A percentile compares a stretch with the other conserved stretches of the same genome.
These are phyloP conservation scores for Aspergillus avenaceus DNA, from an alignment of 495 filamentous ascomycete genomes.

Conservation along the genomic window DNA sequence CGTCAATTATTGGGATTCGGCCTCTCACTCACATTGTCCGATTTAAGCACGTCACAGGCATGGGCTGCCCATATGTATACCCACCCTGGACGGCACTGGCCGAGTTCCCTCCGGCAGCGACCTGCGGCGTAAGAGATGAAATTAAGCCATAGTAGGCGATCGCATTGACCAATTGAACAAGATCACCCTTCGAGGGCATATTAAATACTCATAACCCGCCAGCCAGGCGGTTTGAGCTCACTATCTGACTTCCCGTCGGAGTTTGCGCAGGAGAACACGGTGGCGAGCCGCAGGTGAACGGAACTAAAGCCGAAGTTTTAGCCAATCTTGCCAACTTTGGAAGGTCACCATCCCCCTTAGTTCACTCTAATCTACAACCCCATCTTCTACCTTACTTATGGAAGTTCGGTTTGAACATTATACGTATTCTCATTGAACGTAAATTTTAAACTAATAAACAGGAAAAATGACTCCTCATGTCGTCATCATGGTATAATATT, in stretches of 20 bases:
- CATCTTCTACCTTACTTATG: background rate
- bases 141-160: constrained; percentile 11
- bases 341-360: background rate
- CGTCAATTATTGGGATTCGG: background rate
- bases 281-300: background rate
- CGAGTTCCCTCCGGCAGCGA: constrained; percentile 23
- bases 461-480: constrained; percentile 16
- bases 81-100: constrained; percentile 43
- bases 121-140: constrained; percentile 19
- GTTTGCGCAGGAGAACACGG: background rate
- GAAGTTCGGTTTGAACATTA: too few species aligned
- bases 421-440: background rate
- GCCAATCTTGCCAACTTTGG: background rate
- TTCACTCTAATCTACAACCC: too few species aligned
- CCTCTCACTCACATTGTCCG: constrained; percentile 54
- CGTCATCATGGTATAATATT: constrained; percentile 28
- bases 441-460: constrained; percentile 4
- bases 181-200: background rate
- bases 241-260: background rate
- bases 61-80: constrained; percentile 45
- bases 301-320: background rate
- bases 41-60: constrained; percentile 66
- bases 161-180: background rate
- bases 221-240: background rate
- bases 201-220: constrained; percentile 3